Conservation (phyloP, 2,329 filamentous ascomycete species). For the Alternaria burnsii region DNA sequence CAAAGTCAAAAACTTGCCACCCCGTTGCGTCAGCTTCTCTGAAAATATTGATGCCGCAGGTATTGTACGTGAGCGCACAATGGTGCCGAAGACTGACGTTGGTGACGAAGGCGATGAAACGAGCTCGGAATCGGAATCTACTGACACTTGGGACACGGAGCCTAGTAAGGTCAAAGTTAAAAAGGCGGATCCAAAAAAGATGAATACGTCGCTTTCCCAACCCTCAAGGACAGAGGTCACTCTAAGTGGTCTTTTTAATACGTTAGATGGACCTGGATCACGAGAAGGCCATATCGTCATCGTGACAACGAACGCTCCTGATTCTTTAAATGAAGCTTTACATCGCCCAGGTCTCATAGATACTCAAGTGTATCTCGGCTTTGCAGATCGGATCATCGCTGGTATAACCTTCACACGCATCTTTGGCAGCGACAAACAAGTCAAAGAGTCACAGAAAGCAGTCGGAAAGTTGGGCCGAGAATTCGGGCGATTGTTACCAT, state of each 20-base stretch:
- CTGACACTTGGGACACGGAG: background rate
- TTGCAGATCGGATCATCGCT: background rate
- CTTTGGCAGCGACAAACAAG: background rate
- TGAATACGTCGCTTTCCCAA: background rate
- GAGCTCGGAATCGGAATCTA: background rate
- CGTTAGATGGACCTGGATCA: background rate
- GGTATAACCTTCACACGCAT: background rate
- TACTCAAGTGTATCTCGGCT: background rate
- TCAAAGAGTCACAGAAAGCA: background rate
- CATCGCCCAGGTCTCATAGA: slow-evolving; percentile 1
- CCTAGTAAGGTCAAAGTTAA: background rate
- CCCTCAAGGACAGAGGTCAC: slow-evolving; percentile 1
- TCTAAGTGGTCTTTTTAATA: slow-evolving; percentile 4
- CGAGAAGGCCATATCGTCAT: slow-evolving; percentile 3
- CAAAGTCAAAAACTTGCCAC: background rate
- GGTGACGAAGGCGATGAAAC: background rate
- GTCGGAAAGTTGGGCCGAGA: background rate
- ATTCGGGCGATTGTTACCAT: background rate
- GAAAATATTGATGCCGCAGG: background rate
- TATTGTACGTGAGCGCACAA: background rate
- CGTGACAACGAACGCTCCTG: slow-evolving; percentile 3
- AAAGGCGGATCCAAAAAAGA: background rate
- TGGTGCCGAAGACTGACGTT: background rate
- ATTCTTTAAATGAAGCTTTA: slow-evolving; percentile 3
- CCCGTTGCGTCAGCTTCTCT: background rate